Evolutionary conservation across 2,329 filamentous ascomycete species (phyloP).

Genomic region (Elsinoe fawcettii): DNA sequence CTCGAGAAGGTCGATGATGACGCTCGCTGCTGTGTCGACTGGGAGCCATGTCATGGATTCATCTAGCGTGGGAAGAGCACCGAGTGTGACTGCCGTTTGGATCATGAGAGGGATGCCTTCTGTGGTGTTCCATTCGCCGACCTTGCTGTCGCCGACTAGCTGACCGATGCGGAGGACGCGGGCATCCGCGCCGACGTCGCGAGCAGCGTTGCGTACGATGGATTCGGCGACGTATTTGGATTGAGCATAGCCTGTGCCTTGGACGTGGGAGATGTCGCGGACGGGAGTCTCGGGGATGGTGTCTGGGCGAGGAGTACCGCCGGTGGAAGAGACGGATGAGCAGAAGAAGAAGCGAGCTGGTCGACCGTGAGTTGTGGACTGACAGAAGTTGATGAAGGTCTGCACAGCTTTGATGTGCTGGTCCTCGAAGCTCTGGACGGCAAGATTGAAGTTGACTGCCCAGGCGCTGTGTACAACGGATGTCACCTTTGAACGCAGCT

Average conservation of each 20-base stretch:
- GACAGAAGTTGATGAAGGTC: slow-evolving; percentile 38
- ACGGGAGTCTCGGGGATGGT: slow-evolving; percentile 17
- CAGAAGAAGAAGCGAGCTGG: slow-evolving; percentile 41
- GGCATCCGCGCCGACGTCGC: slow-evolving; percentile 20
- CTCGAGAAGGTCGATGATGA: slow-evolving; percentile 16
- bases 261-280: slow-evolving; percentile 19
- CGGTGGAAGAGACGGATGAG: slow-evolving; percentile 42
- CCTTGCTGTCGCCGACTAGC: slow-evolving; percentile 40
- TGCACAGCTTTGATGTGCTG: slow-evolving; percentile 39
- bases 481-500: slow-evolving; percentile 30
- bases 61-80: slow-evolving; percentile 39
- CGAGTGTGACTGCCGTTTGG: slow-evolving; percentile 39
- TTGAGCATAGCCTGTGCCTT: slow-evolving; percentile 22
- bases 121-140: slow-evolving; percentile 43
- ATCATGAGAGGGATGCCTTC: slow-evolving; percentile 47
- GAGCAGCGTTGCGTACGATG: slow-evolving; percentile 19
- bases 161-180: slow-evolving; percentile 35
- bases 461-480: slow-evolving; percentile 47
- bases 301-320: slow-evolving; percentile 12
- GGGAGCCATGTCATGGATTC: slow-evolving; percentile 25
- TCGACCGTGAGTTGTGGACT: slow-evolving; percentile 24
- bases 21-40: slow-evolving; percentile 16
- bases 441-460: slow-evolving; percentile 51
- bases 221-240: slow-evolving; percentile 23
- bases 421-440: slow-evolving; percentile 43